Base-by-base conservation (phyloP, 2,329 filamentous ascomycete genomes). In the Fusarium ramigenum region DNA sequence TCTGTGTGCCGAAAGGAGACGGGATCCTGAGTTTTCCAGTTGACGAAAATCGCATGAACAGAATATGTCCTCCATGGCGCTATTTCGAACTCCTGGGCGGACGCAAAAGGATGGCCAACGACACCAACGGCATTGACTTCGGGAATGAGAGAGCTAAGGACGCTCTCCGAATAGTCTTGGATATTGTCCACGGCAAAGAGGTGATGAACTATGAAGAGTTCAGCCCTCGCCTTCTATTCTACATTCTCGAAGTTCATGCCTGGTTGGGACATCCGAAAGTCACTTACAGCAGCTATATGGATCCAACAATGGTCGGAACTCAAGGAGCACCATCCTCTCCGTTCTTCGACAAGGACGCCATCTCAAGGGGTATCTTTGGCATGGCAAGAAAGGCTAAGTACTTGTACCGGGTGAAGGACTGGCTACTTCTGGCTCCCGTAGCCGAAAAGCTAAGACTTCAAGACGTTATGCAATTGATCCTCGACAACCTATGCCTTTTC, bases 361-460 rank as follows among this genome's bases (percentile, higher is more conserved):
- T 77, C 21, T 23, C 19, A 9, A 23, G 18, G 3, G n/a, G 30
- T 4, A 50, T 77, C 28, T 39, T 40, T 23, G 28, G 18, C 5
- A 39, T 75, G 5, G 40, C 58, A 30, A 6, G 21, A 25, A 9
- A 47, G 19, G 43, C 49, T 5, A 56, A 37, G n/a, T 50, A 52
- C 4, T n/a, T 75, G 21, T 49, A 56, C 11, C 49, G 34, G 15
- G 61, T 75, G 1, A 12, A 53, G 9, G 54, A 70, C 28, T 77
- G 74, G 74, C 25, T 66, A 9, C 66, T 77, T 10, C 50, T 77
- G 18, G 65, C 62, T 19, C 25, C 70, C 4, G 65, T 75, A 39
- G 70, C 68, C 18, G 21, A 66, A 12, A 63, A 57, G 16, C 64
- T 76, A 14, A 14, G 34, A 11, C 54, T 74, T 21, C 9, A 52